A percentile compares a stretch with the other conserved stretches of the same genome.
Evolutionary conservation across 495 filamentous ascomycete species (phyloP).

Genomic region (Talaromyces proteolyticus): DNA sequence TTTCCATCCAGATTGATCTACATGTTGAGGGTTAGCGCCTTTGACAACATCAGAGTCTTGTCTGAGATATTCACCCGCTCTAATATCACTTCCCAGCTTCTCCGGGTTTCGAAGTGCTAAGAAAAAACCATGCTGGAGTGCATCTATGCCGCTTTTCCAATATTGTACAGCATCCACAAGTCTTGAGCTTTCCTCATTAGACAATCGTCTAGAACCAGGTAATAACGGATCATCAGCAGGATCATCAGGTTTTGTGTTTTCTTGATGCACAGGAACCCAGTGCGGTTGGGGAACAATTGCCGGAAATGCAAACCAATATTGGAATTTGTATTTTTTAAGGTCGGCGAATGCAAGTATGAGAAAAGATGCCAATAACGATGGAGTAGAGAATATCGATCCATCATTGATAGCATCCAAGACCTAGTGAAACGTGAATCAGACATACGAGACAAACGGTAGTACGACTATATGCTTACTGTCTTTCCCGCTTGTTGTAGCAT

Average conservation of each 20-base stretch:
- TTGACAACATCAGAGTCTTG: neutral
- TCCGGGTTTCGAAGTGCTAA: slow-evolving; percentile 65
- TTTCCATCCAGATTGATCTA: slow-evolving; percentile 55
- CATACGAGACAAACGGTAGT: neutral
- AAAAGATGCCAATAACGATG: slow-evolving; percentile 85
- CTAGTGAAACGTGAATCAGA: slow-evolving; percentile 31
- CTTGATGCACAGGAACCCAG: slow-evolving; percentile 50
- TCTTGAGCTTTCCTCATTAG: slow-evolving; percentile 58
- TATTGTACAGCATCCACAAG: slow-evolving; percentile 77
- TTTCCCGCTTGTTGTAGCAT: slow-evolving; percentile 69
- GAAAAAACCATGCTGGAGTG: slow-evolving; percentile 88
- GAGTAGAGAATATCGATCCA: slow-evolving; percentile 89
- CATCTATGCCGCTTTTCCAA: slow-evolving; percentile 77
- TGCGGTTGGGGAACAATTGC: slow-evolving; percentile 80
- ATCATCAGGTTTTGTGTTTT: slow-evolving; percentile 5
- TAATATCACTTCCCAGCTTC: neutral
- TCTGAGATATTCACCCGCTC: neutral
- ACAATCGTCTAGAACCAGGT: slow-evolving; percentile 41
- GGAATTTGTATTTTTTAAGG: slow-evolving; percentile 91
- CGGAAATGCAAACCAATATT: slow-evolving; percentile 93
- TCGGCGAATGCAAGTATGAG: slow-evolving; percentile 89
- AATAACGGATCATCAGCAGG: neutral
- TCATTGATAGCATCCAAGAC: slow-evolving; percentile 97
- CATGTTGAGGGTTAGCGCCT: slow-evolving; percentile 14
- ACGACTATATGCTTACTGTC: slow-evolving; percentile 53